Evolutionary conservation across 495 filamentous ascomycete species (phyloP).

Genomic region (Gamarada debralockiae): DNA sequence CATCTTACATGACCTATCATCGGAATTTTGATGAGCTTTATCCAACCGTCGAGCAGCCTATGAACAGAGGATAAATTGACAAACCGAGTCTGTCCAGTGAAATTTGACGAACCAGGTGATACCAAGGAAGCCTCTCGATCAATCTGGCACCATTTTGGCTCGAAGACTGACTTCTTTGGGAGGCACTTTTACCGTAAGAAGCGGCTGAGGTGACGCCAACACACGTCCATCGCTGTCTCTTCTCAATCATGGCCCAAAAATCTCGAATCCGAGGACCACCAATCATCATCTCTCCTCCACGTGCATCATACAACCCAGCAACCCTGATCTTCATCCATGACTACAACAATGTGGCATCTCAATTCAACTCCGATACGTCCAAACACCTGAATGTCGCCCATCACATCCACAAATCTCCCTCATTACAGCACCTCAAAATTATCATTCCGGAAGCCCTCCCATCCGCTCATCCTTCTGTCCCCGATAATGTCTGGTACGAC

Average conservation of each 20-base stretch:
- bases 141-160: too few species aligned
- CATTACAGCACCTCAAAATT: constrained; percentile 11
- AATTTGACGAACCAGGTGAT: too few species aligned
- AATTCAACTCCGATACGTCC: constrained; percentile 5
- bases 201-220: too few species aligned
- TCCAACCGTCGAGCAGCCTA: too few species aligned
- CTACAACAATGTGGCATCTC: constrained; percentile 3
- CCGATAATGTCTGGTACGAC: constrained; percentile 13
- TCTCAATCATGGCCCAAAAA: background rate
- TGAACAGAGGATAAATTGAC: too few species aligned
- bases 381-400: constrained; percentile 2
- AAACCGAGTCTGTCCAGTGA: too few species aligned
- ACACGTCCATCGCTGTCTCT: too few species aligned
- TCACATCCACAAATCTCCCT: constrained; percentile 8
- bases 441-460: constrained; percentile 9
- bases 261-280: background rate
- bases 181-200: too few species aligned
- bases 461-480: constrained; percentile 1
- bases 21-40: too few species aligned
- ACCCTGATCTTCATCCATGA: constrained; percentile 16
- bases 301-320: constrained; percentile 3
- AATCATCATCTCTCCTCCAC: background rate
- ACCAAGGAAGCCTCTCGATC: too few species aligned
- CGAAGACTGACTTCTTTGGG: too few species aligned
- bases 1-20: too few species aligned